Conservation (phyloP, 202 grass and related monocot genomes). For the Dendrocalamus latiflorus region DNA sequence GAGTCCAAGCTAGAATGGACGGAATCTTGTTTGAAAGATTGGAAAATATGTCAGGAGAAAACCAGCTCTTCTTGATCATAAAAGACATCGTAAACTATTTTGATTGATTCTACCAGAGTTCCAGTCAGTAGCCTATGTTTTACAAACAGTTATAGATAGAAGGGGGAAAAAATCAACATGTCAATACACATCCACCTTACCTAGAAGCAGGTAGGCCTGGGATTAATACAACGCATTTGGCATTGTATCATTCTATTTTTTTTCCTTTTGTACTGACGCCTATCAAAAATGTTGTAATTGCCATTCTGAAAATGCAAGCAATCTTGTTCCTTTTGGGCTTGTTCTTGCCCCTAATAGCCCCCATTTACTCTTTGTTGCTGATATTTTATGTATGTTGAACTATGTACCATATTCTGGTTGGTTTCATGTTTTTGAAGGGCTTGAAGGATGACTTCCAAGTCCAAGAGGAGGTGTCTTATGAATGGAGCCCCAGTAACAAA, state of each 20-base stretch:
- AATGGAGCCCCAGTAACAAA: not conserved
- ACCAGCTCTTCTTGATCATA: conserved; percentile 53
- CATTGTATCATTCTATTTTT: conserved; percentile 3
- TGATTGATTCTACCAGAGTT: conserved; percentile 35
- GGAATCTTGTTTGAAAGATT: conserved; percentile 69
- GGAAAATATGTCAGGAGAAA: conserved; percentile 48
- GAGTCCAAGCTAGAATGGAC: conserved; percentile 89
- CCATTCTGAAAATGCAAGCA: not conserved
- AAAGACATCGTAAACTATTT: conserved; percentile 50
- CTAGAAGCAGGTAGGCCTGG: conserved; percentile 22
- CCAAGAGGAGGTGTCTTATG: not conserved
- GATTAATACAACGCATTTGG: conserved; percentile 20
- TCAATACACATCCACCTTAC: conserved; percentile 25
- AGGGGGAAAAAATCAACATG: not conserved
- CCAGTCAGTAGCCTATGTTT: not conserved
- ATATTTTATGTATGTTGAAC: conserved; percentile 6
- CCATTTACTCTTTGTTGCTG: not conserved
- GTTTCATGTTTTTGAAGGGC: conserved; percentile 11
- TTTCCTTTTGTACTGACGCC: not conserved
- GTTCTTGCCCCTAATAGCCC: not conserved
- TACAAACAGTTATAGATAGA: conserved; percentile 17
- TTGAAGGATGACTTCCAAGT: not conserved
- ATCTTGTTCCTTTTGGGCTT: not conserved
- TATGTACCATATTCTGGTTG: not conserved
- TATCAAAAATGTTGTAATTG: conserved; percentile 14